These are phyloP conservation scores for Suillus cothurnatus DNA, from an alignment of 768 basidiomycete genomes.

Conservation along the genomic window DNA sequence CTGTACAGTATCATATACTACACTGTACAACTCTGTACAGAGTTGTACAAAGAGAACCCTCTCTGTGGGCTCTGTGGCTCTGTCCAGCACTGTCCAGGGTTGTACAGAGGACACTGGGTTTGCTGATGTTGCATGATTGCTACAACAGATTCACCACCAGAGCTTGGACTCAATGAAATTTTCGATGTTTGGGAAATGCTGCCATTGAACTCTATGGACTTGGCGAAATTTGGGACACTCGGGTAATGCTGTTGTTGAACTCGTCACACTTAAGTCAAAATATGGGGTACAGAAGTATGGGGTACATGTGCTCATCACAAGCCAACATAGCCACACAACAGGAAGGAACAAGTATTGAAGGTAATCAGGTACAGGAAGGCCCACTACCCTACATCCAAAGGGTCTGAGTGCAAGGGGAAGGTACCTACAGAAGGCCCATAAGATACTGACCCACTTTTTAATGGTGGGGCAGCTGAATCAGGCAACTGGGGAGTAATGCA, in stretches of 20 bases:
- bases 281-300: neutral
- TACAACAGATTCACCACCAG: neutral
- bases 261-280: no score
- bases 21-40: no score
- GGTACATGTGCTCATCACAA: no score
- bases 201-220: neutral
- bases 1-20: no score
- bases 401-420: neutral
- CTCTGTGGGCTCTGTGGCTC: no score
- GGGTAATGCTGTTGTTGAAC: neutral
- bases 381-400: neutral
- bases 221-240: neutral
- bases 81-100: no score
- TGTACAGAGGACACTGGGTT: no score
- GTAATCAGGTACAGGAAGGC: neutral
- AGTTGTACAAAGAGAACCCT: no score
- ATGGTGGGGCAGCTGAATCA: neutral
- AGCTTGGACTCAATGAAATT: neutral
- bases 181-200: neutral
- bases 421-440: slow-evolving; percentile 1
- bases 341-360: no score
- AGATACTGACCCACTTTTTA: neutral
- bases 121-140: no score
- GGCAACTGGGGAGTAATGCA: neutral
- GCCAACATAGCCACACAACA: no score